phyloP scores from a whole-genome alignment of 2,329 filamentous ascomycete species.

The Neofusicoccum ribis region DNA sequence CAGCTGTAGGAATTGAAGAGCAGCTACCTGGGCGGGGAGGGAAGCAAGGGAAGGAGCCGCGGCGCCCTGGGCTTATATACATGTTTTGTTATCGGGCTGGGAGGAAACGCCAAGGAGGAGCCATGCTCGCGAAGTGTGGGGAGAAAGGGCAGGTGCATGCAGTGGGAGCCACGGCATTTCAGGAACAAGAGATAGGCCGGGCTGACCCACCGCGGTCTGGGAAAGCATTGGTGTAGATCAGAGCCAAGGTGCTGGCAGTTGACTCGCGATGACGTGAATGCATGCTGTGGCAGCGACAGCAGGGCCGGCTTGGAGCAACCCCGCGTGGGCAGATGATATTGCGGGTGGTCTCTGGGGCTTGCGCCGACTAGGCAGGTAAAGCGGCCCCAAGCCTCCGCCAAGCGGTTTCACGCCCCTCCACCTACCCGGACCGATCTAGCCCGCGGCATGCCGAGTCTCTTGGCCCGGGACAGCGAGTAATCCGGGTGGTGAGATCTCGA shows the following conservation, averaged over 20 bases:
- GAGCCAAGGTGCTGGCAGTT: not conserved
- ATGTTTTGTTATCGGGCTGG: not conserved
- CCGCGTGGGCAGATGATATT: slow-evolving; percentile 3
- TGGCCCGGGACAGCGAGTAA: not conserved
- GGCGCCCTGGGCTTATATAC: not conserved
- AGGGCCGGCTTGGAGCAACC: not conserved
- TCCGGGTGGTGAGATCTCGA: not conserved
- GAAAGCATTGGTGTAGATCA: not conserved
- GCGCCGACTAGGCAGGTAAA: slow-evolving; percentile 8
- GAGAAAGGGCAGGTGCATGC: slow-evolving; percentile 5
- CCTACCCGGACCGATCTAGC: slow-evolving; percentile 6
- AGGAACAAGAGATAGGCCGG: slow-evolving; percentile 15
- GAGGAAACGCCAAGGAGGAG: not conserved
- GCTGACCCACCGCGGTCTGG: not conserved
- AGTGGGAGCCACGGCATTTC: not conserved
- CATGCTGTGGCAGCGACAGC: not conserved
- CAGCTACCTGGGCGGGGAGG: not conserved
- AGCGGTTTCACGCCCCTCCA: not conserved
- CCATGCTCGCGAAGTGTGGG: not conserved
- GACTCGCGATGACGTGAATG: not conserved
- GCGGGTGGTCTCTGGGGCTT: not conserved
- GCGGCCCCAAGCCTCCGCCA: not conserved
- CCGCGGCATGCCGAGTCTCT: slow-evolving; percentile 3
- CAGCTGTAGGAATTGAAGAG: not conserved
- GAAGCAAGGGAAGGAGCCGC: not conserved